Conservation (phyloP, 345 rosid genomes). For the Bruguiera gymnorhiza region DNA sequence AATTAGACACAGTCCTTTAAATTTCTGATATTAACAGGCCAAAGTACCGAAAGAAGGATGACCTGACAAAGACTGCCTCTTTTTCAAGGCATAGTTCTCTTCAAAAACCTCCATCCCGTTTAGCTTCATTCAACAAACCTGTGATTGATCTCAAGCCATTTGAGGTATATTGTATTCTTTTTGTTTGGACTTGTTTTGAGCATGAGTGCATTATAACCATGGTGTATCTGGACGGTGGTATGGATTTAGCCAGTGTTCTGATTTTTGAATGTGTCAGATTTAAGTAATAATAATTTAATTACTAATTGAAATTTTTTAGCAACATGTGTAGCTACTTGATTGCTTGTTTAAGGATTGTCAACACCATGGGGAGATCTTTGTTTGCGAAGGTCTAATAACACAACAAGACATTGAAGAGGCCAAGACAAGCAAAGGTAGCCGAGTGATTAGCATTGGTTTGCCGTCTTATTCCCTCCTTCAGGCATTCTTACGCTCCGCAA, state of each 20-base stretch:
- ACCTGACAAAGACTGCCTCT: slow-evolving; percentile 31
- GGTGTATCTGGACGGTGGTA: neutral
- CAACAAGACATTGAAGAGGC: slow-evolving; percentile 75
- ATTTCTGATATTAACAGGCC: slow-evolving; percentile 45
- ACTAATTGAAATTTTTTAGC: slow-evolving; percentile 21
- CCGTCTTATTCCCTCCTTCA: slow-evolving; percentile 84
- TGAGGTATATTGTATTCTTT: slow-evolving; percentile 41
- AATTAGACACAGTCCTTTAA: slow-evolving; percentile 1
- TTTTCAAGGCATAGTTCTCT: slow-evolving; percentile 47
- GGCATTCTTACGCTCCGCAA: slow-evolving; percentile 56
- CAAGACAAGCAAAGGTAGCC: slow-evolving; percentile 55
- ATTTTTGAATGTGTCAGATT: neutral
- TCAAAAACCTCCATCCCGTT: slow-evolving; percentile 44
- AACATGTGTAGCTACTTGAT: slow-evolving; percentile 55
- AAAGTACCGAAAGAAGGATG: slow-evolving; percentile 37
- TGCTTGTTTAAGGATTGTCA: slow-evolving; percentile 58
- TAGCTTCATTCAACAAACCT: slow-evolving; percentile 46
- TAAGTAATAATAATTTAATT: neutral
- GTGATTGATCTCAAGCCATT: slow-evolving; percentile 75
- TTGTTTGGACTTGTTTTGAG: neutral
- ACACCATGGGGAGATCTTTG: slow-evolving; percentile 54
- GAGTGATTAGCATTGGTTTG: slow-evolving; percentile 72
- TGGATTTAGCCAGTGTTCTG: neutral
- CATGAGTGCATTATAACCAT: neutral
- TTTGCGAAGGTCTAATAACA: slow-evolving; percentile 70